phyloP scores from a whole-genome alignment of 805 yeast species.

The Tetrapisispora iriomotensis region DNA sequence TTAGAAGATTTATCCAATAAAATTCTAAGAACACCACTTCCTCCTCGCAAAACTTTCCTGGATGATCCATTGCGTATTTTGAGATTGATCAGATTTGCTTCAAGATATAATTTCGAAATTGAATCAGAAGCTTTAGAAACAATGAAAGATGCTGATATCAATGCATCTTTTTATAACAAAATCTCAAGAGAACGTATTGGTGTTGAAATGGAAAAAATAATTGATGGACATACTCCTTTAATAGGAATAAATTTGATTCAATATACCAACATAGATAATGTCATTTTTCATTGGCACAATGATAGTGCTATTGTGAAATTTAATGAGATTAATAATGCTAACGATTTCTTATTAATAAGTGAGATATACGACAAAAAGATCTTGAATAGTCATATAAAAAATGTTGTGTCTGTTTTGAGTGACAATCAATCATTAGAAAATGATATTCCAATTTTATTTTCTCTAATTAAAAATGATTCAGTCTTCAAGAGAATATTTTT shows the following conservation, averaged over 20 bases:
- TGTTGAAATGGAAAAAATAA: conserved; percentile 67
- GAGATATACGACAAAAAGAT: conserved; percentile 9
- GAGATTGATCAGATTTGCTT: conserved; percentile 77
- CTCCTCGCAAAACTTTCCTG: conserved; percentile 71
- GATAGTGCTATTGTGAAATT: conserved; percentile 14
- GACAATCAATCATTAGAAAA: conserved; percentile 1
- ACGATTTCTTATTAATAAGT: conserved; percentile 8
- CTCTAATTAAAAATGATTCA: conserved; percentile 1
- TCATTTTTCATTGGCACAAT: conserved; percentile 42
- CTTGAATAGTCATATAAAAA: conserved; percentile 10
- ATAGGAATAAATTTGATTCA: conserved; percentile 55
- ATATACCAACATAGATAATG: conserved; percentile 43
- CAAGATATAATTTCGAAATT: conserved; percentile 60
- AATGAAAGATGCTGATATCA: conserved; percentile 54
- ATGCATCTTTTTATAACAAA: conserved; percentile 51
- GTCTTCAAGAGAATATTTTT: conserved; percentile 15
- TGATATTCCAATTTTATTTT: conserved; percentile 6
- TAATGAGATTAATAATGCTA: conserved; percentile 17
- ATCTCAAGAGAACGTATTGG: conserved; percentile 89
- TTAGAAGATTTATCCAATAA: conserved; percentile 61
- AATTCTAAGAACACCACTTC: conserved; percentile 76
- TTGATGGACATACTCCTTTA: conserved; percentile 52
- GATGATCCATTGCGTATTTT: conserved; percentile 93
- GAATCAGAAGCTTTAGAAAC: conserved; percentile 50
- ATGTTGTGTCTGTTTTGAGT: conserved; percentile 4